Percentiles rank a stretch among this genome's conserved stretches.
These are phyloP conservation scores for Chenopodium formosanum DNA, from an alignment of 148 eudicot genomes.

Conservation along the genomic window DNA sequence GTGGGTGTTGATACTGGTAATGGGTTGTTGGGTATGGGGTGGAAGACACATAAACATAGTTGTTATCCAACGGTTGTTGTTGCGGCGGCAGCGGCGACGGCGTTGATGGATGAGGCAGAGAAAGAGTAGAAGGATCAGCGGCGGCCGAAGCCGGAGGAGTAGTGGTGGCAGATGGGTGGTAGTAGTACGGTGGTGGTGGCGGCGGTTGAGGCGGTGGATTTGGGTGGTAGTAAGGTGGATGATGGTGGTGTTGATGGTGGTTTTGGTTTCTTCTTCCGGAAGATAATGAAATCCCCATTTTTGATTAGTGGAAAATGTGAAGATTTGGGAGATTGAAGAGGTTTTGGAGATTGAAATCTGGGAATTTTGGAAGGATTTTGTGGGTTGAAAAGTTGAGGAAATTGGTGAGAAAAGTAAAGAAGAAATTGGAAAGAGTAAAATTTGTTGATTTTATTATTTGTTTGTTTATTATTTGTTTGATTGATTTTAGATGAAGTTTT, in stretches of 20 bases:
- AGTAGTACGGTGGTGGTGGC: constrained; percentile 24
- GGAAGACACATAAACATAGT: neutral
- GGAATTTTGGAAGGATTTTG: too few relatives aligned
- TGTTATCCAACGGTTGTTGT: neutral
- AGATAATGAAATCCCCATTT: constrained; percentile 55
- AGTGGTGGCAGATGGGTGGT: constrained; percentile 16
- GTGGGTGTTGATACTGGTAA: constrained; percentile 18
- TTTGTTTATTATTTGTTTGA: too few relatives aligned
- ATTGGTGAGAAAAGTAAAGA: neutral
- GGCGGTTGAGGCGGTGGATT: constrained; percentile 24
- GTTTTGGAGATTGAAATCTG: too few relatives aligned
- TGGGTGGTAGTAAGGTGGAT: constrained; percentile 24
- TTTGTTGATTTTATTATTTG: too few relatives aligned
- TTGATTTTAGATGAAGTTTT: too few relatives aligned
- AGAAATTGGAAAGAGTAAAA: neutral
- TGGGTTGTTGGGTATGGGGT: constrained; percentile 17
- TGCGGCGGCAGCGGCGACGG: constrained; percentile 11
- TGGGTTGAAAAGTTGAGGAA: neutral
- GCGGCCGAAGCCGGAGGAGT: neutral
- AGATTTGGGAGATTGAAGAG: neutral
- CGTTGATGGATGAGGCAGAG: constrained; percentile 4
- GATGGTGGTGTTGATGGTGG: constrained; percentile 32
- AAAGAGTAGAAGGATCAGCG: neutral
- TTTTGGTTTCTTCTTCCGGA: constrained; percentile 36
- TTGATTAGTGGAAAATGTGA: neutral